Conservation (phyloP, 2,329 filamentous ascomycete genomes). For the Botrytis deweyae region DNA sequence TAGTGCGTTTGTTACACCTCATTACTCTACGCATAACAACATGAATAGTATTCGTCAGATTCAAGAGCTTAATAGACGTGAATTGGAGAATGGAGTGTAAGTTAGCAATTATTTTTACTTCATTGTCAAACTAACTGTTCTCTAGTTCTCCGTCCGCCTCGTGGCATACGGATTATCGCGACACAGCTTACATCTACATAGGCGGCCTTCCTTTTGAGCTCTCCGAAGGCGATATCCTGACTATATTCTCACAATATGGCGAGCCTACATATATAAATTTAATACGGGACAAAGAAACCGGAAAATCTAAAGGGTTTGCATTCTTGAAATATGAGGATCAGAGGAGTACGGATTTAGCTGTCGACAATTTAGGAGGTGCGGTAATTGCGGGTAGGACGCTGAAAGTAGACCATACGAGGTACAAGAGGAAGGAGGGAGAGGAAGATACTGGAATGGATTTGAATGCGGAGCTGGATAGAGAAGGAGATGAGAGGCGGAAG, state of each 20-base stretch:
- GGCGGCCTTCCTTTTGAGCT: conserved; percentile 90
- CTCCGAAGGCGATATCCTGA: conserved; percentile 91
- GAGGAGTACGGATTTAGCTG: conserved; percentile 89
- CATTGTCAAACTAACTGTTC: conserved; percentile 20
- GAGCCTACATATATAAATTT: conserved; percentile 93
- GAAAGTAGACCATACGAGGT: conserved; percentile 88
- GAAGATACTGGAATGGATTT: conserved; percentile 48
- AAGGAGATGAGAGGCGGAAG: conserved; percentile 48
- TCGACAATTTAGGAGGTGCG: conserved; percentile 90
- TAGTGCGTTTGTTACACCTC: background rate
- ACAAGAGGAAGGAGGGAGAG: conserved; percentile 76
- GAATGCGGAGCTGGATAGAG: conserved; percentile 36
- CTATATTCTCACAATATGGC: conserved; percentile 95
- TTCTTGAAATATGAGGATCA: conserved; percentile 99
- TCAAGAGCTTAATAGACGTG: conserved; percentile 87
- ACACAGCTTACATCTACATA: conserved; percentile 95
- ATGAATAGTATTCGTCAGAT: conserved; percentile 97
- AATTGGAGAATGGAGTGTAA: conserved; percentile 84
- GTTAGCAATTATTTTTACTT: conserved; percentile 39
- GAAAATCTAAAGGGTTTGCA: conserved; percentile 90
- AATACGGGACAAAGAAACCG: conserved; percentile 90
- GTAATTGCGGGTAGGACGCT: conserved; percentile 77
- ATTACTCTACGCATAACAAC: background rate
- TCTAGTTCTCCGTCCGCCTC: conserved; percentile 77
- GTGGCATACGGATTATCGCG: conserved; percentile 96